These are phyloP conservation scores for Penicillium sp. DNA, from an alignment of 2,329 filamentous ascomycete species.

Conservation along the genomic window DNA sequence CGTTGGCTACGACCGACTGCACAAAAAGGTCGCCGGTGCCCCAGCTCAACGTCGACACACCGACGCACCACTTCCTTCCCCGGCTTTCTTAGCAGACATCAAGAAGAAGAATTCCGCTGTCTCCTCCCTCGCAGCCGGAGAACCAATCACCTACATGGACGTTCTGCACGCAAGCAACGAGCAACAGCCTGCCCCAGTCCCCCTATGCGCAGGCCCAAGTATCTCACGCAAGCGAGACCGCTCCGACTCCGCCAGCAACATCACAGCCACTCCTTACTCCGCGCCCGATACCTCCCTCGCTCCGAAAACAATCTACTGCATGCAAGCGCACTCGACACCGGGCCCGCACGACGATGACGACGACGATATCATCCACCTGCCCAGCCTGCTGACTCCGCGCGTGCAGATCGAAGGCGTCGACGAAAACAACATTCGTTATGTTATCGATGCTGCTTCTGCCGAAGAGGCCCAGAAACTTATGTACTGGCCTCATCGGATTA, in stretches of 20 bases:
- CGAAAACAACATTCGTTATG: conserved; percentile 36
- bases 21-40: conserved; percentile 22
- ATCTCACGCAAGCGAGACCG: conserved; percentile 7
- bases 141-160: conserved; percentile 35
- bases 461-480: conserved; percentile 33
- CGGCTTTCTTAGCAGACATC: conserved; percentile 29
- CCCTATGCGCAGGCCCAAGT: conserved; percentile 3
- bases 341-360: conserved; percentile 31
- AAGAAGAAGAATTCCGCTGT: conserved; percentile 7
- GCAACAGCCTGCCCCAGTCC: conserved; percentile 7
- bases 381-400: conserved; percentile 28
- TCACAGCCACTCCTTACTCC: conserved; percentile 1
- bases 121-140: conserved; percentile 3
- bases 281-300: not conserved
- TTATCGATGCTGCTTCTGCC: conserved; percentile 29
- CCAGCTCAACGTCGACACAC: conserved; percentile 40
- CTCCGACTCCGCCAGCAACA: conserved; percentile 14
- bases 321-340: conserved; percentile 36
- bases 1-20: conserved; percentile 20
- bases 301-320: conserved; percentile 32
- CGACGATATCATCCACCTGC: conserved; percentile 39
- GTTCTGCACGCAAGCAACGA: conserved; percentile 24
- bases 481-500: conserved; percentile 31
- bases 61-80: conserved; percentile 41
- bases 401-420: conserved; percentile 37